Evolutionary conservation across 495 filamentous ascomycete species (phyloP).

Genomic region (Poronia punctata): DNA sequence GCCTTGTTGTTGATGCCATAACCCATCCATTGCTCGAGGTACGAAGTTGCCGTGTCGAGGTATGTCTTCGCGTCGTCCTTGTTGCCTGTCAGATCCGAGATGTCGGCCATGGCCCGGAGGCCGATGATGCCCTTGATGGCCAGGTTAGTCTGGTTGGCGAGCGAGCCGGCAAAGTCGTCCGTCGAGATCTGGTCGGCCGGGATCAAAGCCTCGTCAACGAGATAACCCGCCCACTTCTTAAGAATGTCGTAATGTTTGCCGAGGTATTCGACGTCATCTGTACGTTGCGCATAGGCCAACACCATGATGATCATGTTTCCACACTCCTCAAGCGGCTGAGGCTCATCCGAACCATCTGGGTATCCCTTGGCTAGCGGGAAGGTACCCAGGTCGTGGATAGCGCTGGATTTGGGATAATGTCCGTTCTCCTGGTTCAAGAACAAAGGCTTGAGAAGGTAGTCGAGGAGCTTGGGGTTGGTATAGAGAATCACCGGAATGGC

Average conservation of each 20-base stretch:
- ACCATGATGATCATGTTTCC: slow-evolving; percentile 95
- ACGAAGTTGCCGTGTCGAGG: slow-evolving; percentile 59
- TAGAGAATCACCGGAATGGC: slow-evolving; percentile 85
- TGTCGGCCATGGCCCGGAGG: slow-evolving; percentile 83
- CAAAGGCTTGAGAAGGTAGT: slow-evolving; percentile 82
- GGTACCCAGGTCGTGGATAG: slow-evolving; percentile 87
- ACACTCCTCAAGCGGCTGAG: slow-evolving; percentile 93
- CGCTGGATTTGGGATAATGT: slow-evolving; percentile 78
- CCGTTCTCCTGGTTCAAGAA: slow-evolving; percentile 88
- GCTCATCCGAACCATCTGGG: slow-evolving; percentile 73
- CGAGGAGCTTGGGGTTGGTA: slow-evolving; percentile 72
- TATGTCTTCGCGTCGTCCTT: slow-evolving; percentile 54
- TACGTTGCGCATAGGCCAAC: slow-evolving; percentile 49
- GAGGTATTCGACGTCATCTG: slow-evolving; percentile 37
- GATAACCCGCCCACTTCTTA: slow-evolving; percentile 80
- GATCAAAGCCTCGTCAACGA: slow-evolving; percentile 73
- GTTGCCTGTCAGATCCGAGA: slow-evolving; percentile 58
- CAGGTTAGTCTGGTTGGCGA: slow-evolving; percentile 88
- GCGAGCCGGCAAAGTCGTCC: slow-evolving; percentile 87
- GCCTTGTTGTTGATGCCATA: slow-evolving; percentile 65
- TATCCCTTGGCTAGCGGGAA: slow-evolving; percentile 92
- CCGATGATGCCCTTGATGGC: slow-evolving; percentile 92
- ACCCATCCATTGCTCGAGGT: slow-evolving; percentile 70
- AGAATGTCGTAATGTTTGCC: slow-evolving; percentile 61
- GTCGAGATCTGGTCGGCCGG: slow-evolving; percentile 84